Percentiles rank a stretch among this genome's conserved stretches.
Conservation (phyloP, 208 protist species). For the Acanthamoeba quina region DNA sequence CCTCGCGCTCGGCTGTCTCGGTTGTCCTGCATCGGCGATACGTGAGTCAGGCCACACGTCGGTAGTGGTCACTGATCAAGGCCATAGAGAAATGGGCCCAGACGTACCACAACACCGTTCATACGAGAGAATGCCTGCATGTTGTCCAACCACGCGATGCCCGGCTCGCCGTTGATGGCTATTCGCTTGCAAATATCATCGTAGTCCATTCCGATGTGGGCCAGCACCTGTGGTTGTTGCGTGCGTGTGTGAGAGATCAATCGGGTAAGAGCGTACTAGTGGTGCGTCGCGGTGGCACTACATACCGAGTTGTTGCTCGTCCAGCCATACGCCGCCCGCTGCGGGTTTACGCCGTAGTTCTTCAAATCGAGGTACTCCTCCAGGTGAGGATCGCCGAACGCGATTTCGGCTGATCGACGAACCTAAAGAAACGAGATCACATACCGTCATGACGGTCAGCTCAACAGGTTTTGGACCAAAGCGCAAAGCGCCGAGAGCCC, state of each 20-base stretch:
- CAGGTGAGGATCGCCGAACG: conserved; percentile 86
- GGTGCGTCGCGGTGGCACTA: background rate
- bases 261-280: too few relatives aligned
- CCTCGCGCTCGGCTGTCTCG: conserved; percentile 84
- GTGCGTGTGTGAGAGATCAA: background rate
- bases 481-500: background rate
- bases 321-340: conserved; percentile 89
- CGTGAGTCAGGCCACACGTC: background rate
- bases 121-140: conserved; percentile 89
- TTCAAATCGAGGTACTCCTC: conserved; percentile 92
- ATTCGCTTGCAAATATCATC: conserved; percentile 79
- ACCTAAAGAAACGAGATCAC: conserved; percentile 32
- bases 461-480: background rate
- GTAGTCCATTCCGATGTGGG: conserved; percentile 91
- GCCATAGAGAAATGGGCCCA: too few relatives aligned
- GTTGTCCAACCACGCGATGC: conserved; percentile 92
- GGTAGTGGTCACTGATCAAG: too few relatives aligned
- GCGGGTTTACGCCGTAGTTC: conserved; percentile 90
- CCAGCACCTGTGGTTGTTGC: conserved; percentile 79
- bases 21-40: conserved; percentile 27
- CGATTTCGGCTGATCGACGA: conserved; percentile 90
- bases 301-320: conserved; percentile 90
- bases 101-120: conserved; percentile 78
- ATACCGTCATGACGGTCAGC: too few relatives aligned
- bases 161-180: conserved; percentile 90